Evolutionary conservation across 106 monocot species (phyloP), one percentile per base, ranked within the genome.

Genomic region (Dactylorhiza incarnata): DNA sequence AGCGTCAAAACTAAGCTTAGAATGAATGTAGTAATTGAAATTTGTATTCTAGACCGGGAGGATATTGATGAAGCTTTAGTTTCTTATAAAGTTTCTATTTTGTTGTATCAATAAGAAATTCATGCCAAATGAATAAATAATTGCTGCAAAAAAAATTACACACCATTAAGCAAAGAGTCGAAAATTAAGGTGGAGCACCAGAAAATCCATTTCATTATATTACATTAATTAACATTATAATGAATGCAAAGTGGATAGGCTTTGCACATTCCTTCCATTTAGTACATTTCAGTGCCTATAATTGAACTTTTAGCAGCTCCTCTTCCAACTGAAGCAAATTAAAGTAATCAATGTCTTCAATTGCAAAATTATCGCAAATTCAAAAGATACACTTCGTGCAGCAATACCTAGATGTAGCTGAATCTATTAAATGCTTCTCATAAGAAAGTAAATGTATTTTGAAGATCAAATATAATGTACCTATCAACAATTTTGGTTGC

Each of bases 401-500:
- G 65, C 26, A 58, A 22, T 58, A 58, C 37, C 37, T 58, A 22
- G 58, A 58, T 58, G 58, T 58, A 22, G 37, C 37, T 58, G 9
- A 58, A 58, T 58, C n/a, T 58, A 22, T 20, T 54, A 59, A 59
- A 59, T 0, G 6, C 1, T 22, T 23, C 58, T 59, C 20, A 59
- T 59, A 20, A 22, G 22, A n/a, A 54, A 62, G 23, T 5, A 62
- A 62, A 62, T 25, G 20, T 7, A 22, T 62, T 62, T 23, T 62
- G 61, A 62, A 8, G 9, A 3, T 65, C 12, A 65, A n/a, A 37
- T 12, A 65, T 26, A 65, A 12, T 26, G 29, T 93, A 96, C 90
- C 90, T 90, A 3, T 93, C 95, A 12, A 91, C 84, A 20, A 96
- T 23, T 87, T 96, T 96, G 69, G 95, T 96, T 44, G 95, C 93